Base-by-base conservation (phyloP, 495 filamentous ascomycete genomes). In the Xylaria palmicola region DNA sequence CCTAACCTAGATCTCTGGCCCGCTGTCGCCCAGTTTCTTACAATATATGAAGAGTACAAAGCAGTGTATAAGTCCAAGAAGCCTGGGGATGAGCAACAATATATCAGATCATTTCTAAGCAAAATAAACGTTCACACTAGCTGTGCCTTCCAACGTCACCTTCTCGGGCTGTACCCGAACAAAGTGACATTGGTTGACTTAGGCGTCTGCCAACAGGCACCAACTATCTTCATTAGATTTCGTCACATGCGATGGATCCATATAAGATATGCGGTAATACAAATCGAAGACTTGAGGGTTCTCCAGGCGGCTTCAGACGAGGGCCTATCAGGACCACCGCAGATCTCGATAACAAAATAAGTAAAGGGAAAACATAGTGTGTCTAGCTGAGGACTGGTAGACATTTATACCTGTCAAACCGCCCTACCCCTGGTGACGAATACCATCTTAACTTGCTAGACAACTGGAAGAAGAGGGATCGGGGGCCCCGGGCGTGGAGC, bases 101-200 rank as follows among this genome's bases (percentile, higher is more conserved):
- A 54, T 22, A 55, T 61, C 30, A 12, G 30, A 41, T 6, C n/a
- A 6, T 55, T 61, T 32, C 29, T 61, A n/a, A 40, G 12, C 22
- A 12, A 40, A 19, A n/a, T 55, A 32, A 55, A 61, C 19, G 1
- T 61, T 0, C 59, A 61, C 22, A 32, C 32, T 12, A 61, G 59
- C 32, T 55, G 59, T n/a, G 29, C 41, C 29, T 27, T 61, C 2
- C 59, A 61, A 44, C 50, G 59, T 22, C 29, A 48, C 7, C 47
- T 61, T 15, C 59, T 61, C 0, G 20, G 47, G 29, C 37, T 15
- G 13, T 55, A 36, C 50, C 59, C 59, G 1, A 40, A 19, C 6
- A 54, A 40, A 34, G 41, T 61, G 20, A 6, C 6, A n/a, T 48
- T 61, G 19, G 26, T 41, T 20, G 0, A 39, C 50, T n/a, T 34